Base-by-base conservation (phyloP, 352 stramenopile species). In the Globisporangium nodosum region DNA sequence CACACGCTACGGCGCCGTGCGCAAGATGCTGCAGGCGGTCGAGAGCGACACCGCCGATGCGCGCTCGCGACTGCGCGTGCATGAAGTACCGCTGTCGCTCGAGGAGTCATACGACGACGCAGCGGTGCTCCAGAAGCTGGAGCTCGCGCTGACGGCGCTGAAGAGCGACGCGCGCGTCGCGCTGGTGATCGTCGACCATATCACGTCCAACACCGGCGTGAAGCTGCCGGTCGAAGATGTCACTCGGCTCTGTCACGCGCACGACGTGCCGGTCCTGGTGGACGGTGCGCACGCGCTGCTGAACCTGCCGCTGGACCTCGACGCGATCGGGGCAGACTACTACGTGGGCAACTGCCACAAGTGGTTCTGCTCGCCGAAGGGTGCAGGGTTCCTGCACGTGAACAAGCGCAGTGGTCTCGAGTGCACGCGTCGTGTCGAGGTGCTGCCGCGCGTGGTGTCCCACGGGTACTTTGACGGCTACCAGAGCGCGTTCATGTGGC, bases 331-430 rank as follows among this genome's bases (percentile, higher is more conserved):
- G 15, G 84, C 94, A 24, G 92, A 98, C 66, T 97, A 96, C 63
- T 98, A 98, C 68, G 73, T 94, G 2, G 84, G 84, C 33, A 98
- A 98, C 72, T 96, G 87, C 65, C 95, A 98, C 75, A 98, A 98
- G 64, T 98, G 93, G 92, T 90, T 98, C 40, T 93, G 86, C 30
- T 88, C 90, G 16, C 81, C 92, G 4, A 81, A 89, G 45, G 92
- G 92, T 5, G 86, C 88, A 0, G 95, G 85, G 0, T 87, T 98
- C 61, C 60, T 98, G 45, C 90, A 97, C 33, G 82, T 85, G 50
- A 86, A 67, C 62, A 69, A 66, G 54, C 74, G 33, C 33, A 6
- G 9, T 11, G 33, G 33, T 37, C 33, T 37, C 33, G 33, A 37
- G 4, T 37, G 52, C 47, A 68, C 55, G 16, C 47, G 48, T 7